These are phyloP conservation scores for Cardamine chenopodiifolia DNA, from an alignment of 345 rosid species.

Conservation along the genomic window DNA sequence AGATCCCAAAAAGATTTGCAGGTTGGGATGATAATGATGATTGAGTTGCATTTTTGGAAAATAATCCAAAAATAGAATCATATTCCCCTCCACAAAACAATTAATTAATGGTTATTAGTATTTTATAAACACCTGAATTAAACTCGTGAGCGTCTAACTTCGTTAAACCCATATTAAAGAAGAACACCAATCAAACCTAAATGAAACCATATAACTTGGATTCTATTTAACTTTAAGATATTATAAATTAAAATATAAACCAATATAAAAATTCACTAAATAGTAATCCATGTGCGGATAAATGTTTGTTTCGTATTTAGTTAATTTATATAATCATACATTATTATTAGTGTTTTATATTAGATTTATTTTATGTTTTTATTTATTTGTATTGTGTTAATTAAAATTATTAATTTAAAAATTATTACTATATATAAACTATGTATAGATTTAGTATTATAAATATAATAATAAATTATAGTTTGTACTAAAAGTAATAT, in stretches of 20 bases:
- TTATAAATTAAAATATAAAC: not conserved
- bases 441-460: too few relatives aligned
- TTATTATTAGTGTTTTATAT: too few relatives aligned
- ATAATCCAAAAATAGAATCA: slow-evolving; percentile 21
- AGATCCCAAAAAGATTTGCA: slow-evolving; percentile 41
- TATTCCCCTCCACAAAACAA: not conserved
- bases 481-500: too few relatives aligned
- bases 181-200: not conserved
- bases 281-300: too few relatives aligned
- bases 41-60: not conserved
- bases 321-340: too few relatives aligned
- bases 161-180: not conserved
- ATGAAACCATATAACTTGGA: not conserved
- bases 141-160: not conserved
- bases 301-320: too few relatives aligned
- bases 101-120: not conserved
- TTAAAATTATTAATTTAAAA: too few relatives aligned
- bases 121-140: not conserved
- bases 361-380: too few relatives aligned
- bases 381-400: too few relatives aligned
- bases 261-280: too few relatives aligned
- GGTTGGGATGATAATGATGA: slow-evolving; percentile 13
- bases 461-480: too few relatives aligned
- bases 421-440: too few relatives aligned
- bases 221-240: not conserved